Percentiles rank a stretch among this genome's conserved stretches.
These are phyloP conservation scores for Notholithocarpus densiflorus DNA, from an alignment of 306 rosid genomes.

Conservation along the genomic window DNA sequence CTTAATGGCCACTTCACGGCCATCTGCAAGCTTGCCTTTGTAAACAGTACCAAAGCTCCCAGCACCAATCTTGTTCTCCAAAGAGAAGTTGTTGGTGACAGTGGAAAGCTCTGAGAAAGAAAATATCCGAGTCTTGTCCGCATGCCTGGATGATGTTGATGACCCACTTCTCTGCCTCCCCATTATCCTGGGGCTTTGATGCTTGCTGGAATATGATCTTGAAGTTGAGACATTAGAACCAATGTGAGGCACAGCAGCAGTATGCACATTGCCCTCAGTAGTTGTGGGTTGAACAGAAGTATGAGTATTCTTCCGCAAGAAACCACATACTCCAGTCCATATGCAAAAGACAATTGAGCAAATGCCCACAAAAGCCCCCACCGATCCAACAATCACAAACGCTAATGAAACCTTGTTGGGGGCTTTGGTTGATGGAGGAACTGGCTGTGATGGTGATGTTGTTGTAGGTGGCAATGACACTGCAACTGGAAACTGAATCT, in stretches of 20 bases:
- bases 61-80: constrained; percentile 35
- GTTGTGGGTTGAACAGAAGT: constrained; percentile 11
- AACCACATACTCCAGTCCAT: constrained; percentile 6
- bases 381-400: constrained; percentile 37
- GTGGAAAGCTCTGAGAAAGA: constrained; percentile 31
- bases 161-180: constrained; percentile 16
- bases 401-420: constrained; percentile 23
- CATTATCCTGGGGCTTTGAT: background rate
- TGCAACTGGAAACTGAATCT: constrained; percentile 33
- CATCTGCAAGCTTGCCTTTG: constrained; percentile 39
- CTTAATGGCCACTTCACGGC: constrained; percentile 48
- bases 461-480: constrained; percentile 28
- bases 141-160: constrained; percentile 12
- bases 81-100: constrained; percentile 36
- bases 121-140: constrained; percentile 23
- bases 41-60: constrained; percentile 50
- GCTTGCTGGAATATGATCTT: background rate
- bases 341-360: constrained; percentile 31
- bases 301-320: background rate
- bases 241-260: background rate
- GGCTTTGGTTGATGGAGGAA: constrained; percentile 19
- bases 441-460: background rate
- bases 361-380: constrained; percentile 30
- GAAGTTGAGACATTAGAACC: background rate
- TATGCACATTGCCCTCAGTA: background rate